These are phyloP conservation scores for Globisporangium lucens DNA, from an alignment of 352 stramenopile species.

Conservation along the genomic window DNA sequence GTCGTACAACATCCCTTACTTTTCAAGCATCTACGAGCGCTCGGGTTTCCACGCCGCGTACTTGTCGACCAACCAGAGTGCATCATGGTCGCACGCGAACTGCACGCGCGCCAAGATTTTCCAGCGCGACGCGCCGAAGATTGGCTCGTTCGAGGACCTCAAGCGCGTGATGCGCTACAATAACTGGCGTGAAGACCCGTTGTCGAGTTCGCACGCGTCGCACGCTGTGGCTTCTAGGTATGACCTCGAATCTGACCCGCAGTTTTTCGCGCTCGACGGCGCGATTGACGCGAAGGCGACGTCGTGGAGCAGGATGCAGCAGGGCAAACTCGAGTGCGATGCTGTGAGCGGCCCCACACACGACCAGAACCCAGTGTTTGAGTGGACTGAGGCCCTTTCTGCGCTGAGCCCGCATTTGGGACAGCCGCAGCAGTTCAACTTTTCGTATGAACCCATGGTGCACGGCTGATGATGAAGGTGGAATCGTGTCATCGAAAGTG, in stretches of 20 bases:
- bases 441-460: conserved; percentile 38
- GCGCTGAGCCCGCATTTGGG: conserved; percentile 25
- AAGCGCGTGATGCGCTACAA: conserved; percentile 71
- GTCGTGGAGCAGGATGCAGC: conserved; percentile 24
- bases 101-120: conserved; percentile 59
- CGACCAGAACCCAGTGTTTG: conserved; percentile 51
- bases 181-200: conserved; percentile 51
- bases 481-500: background rate
- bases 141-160: conserved; percentile 44
- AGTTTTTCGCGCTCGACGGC: conserved; percentile 39
- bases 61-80: conserved; percentile 30
- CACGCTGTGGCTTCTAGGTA: conserved; percentile 61
- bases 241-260: conserved; percentile 47
- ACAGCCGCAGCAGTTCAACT: conserved; percentile 39
- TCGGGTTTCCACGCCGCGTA: conserved; percentile 49
- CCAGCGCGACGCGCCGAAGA: conserved; percentile 36
- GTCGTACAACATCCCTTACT: conserved; percentile 86
- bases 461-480: conserved; percentile 13
- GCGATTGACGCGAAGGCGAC: conserved; percentile 82
- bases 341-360: conserved; percentile 61
- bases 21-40: conserved; percentile 46
- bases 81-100: conserved; percentile 41
- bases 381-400: conserved; percentile 43
- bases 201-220: conserved; percentile 42
- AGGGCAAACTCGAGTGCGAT: conserved; percentile 36